A percentile compares a stretch with the other conserved stretches of the same genome.
Conservation (phyloP, 139 green algal genomes). For the Astrephomene gubernaculifera region DNA sequence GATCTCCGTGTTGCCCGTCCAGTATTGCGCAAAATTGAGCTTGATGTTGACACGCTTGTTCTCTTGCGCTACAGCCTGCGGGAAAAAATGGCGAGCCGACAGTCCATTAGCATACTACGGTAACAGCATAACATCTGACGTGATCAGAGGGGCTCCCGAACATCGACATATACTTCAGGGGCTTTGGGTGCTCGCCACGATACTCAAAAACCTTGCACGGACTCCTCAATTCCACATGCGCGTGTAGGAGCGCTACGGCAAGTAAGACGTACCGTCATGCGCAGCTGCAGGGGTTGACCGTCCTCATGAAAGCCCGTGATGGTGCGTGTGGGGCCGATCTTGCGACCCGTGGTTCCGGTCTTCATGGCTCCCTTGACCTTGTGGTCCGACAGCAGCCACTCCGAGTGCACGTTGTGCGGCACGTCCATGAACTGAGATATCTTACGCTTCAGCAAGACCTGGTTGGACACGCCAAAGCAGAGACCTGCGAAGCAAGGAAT, state of each 20-base stretch:
- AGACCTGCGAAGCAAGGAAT: constrained; percentile 1
- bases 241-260: too few species aligned
- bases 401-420: constrained; percentile 41
- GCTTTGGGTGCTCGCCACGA: too few species aligned
- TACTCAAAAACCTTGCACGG: too few species aligned
- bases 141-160: too few species aligned
- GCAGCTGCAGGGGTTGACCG: constrained; percentile 25
- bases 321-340: constrained; percentile 35
- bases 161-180: too few species aligned
- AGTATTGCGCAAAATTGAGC: constrained; percentile 33
- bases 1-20: constrained; percentile 36
- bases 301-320: constrained; percentile 43
- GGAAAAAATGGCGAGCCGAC: too few species aligned
- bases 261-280: constrained; percentile 25
- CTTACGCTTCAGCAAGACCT: constrained; percentile 31
- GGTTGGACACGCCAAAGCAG: constrained; percentile 35
- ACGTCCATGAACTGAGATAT: constrained; percentile 33
- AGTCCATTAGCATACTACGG: too few species aligned
- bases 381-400: constrained; percentile 47
- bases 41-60: constrained; percentile 48
- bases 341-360: constrained; percentile 44
- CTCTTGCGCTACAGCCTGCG: constrained; percentile 33
- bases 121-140: too few species aligned
- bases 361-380: constrained; percentile 58
- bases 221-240: too few species aligned